These are phyloP conservation scores for Casuarina equisetifolia DNA, from an alignment of 306 rosid genomes.

Conservation along the genomic window DNA sequence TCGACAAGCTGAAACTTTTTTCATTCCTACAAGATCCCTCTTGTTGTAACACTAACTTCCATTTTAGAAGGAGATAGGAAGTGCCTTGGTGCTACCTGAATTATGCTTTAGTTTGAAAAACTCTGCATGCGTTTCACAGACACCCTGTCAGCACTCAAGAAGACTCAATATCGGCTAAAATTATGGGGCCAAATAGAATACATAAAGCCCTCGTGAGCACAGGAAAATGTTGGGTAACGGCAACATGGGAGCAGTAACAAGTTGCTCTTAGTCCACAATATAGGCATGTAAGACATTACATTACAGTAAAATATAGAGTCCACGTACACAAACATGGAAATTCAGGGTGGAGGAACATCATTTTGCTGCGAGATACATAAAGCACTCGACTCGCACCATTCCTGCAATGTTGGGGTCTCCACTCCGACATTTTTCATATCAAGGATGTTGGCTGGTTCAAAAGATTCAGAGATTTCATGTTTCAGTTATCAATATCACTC, in stretches of 20 bases:
- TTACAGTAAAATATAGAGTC: not conserved
- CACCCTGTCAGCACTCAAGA: too few relatives aligned
- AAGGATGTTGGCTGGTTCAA: conserved; percentile 64
- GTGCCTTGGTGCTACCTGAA: too few relatives aligned
- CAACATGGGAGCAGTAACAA: not conserved
- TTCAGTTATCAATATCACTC: not conserved
- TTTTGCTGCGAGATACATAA: conserved; percentile 31
- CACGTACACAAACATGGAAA: not conserved
- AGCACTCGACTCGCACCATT: conserved; percentile 57
- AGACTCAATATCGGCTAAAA: too few relatives aligned
- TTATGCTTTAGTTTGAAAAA: too few relatives aligned
- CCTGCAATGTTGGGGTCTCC: conserved; percentile 50
- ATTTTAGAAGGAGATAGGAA: too few relatives aligned
- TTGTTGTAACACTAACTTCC: too few relatives aligned
- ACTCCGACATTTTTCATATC: conserved; percentile 91
- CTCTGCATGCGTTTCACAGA: too few relatives aligned
- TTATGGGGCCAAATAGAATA: too few relatives aligned
- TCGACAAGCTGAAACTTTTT: too few relatives aligned
- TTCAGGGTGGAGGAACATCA: conserved; percentile 11
- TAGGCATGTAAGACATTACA: not conserved
- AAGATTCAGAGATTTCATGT: conserved; percentile 11
- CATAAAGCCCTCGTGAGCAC: too few relatives aligned
- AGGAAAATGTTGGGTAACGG: not conserved
- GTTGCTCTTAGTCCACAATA: not conserved
- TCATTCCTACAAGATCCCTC: too few relatives aligned